Base-by-base conservation (phyloP, 2,329 filamentous ascomycete genomes). In the Balansia obtecta region DNA sequence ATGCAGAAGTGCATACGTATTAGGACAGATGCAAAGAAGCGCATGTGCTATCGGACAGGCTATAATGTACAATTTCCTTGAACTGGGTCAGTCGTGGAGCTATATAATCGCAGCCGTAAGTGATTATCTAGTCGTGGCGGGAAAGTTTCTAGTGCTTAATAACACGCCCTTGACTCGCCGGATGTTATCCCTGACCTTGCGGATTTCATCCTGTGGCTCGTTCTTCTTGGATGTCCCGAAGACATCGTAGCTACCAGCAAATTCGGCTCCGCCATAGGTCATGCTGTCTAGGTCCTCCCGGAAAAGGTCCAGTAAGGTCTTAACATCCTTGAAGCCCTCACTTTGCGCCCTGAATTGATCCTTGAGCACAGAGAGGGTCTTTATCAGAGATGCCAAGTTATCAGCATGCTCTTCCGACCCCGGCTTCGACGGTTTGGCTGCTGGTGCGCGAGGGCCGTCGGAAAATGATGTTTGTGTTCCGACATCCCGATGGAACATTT, bases 401-500 rank as follows among this genome's bases (percentile, higher is more conserved):
- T 65, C 62, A 9, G 67, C 63, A 47, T 79, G 74, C 34, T 57
- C 58, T 55, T 67, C 66, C 13, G 63, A 42, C 49, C 61, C 41
- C 46, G 65, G 54, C 58, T 68, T 58, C 2, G 33, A 41, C 18
- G 45, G 38, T 2, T 51, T 49, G 30, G 48, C 45, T 18, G 56
- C 49, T 9, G 58, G 52, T 13, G 54, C 53, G 1, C 56, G 48
- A 33, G 30, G 8, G 27, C 12, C 27, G 12, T 52, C 39, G 48
- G 62, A 58, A 44, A 60, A 58, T 20, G 80, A 82, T 0, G 87
- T 93, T 65, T 93, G 87, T 1, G 86, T 86, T 55, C 85, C 86
- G 53, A 88, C 77, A 61, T 93, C 87, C 44, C 86, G 80, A 64
- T 90, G 86, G 67, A 88, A 93, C 54, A 90, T 77, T 65, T 91